phyloP scores from a whole-genome alignment of 176 grass and related monocot species.

The Saccharum spontaneum region DNA sequence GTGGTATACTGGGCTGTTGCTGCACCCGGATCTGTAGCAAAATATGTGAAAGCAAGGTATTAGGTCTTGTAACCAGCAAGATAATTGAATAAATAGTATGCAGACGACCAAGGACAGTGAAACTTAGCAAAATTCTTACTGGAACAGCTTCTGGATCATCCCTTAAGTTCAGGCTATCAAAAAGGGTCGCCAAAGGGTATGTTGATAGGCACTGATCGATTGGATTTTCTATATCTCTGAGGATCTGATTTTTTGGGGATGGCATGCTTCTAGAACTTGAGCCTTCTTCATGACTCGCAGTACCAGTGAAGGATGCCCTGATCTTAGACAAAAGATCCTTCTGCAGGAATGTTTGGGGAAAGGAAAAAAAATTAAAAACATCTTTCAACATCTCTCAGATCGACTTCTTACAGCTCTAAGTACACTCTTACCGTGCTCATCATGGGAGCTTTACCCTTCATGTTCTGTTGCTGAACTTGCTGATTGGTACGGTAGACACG shows the following conservation, averaged over 20 bases:
- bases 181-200: not conserved
- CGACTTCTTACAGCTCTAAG: not conserved
- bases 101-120: not conserved
- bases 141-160: not conserved
- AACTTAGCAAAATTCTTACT: conserved; percentile 20
- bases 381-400: no score
- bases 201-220: not conserved
- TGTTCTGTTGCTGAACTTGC: not conserved
- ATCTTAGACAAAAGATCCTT: conserved; percentile 37
- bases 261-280: not conserved
- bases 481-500: not conserved
- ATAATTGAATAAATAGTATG: not conserved
- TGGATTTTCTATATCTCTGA: not conserved
- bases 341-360: not conserved
- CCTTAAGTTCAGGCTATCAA: not conserved
- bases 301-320: not conserved
- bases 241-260: not conserved
- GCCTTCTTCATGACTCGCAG: not conserved
- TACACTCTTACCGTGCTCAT: conserved; percentile 37
- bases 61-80: not conserved
- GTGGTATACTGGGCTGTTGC: conserved; percentile 20
- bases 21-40: not conserved
- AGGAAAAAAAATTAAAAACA: not conserved
- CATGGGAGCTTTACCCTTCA: not conserved
- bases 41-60: not conserved